Base-by-base conservation (phyloP, 2,329 filamentous ascomycete species). In the Chaetomium sp. region DNA sequence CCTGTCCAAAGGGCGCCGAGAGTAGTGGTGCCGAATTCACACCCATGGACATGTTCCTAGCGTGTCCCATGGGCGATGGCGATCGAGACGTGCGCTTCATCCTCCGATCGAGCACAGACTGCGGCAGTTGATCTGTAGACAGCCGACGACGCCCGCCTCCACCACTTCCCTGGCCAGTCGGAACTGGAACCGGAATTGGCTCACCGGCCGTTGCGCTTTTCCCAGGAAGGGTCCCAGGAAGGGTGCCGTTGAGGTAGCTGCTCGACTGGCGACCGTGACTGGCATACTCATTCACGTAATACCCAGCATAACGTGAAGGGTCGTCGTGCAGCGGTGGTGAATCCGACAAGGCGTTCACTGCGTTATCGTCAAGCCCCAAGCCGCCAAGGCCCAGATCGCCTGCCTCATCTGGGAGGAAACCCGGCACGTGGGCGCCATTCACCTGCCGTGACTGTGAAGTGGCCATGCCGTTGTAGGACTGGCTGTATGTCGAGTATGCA, bases 21-120 rank as follows among this genome's bases (percentile, higher is more conserved):
- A 65, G 62, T n/a, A 74, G 62, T 2, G 76, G 70, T 0, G 72
- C 68, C 1, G 74, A 71, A 42, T 69, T 69, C 27, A 69, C 72
- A 4, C 71, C 74, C 0, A 70, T 63, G 0, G 77, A 76, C 36
- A 73, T 72, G 1, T 73, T 72, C 48, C 78, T 74, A 44, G 70
- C 67, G 56, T 80, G 79, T 3, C 79, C 76, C 1, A 80, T 67
- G 0, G 80, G 79, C 3, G 80, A 84, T 10, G 79, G 80, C 5
- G 80, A 83, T 11, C 79, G 73, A 2, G 79, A 82, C 2, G 75
- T 75, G 40, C 78, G 72, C 61, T 74, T 74, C 67, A 81, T 80
- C 41, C 78, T 70, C 32, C 76, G 72, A 53, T 82, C 79, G 6
- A 82, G 69, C 32, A 81, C 73, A 9, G 75, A 74, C 62, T 80